Evolutionary conservation across 768 basidiomycete genomes (phyloP).

Genomic region (Boletus rubropictus): DNA sequence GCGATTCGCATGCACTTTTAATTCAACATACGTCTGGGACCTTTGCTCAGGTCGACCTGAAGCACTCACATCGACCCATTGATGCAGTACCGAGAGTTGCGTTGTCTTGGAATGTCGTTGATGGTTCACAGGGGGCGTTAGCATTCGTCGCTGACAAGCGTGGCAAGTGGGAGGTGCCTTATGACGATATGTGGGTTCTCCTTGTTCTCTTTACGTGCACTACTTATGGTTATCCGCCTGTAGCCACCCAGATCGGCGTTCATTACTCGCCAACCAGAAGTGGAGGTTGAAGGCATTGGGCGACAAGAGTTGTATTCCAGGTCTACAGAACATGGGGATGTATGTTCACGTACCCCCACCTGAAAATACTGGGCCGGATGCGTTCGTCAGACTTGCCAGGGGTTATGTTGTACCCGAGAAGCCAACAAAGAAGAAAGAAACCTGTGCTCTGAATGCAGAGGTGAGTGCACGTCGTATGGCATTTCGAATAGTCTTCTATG

Average conservation of each 20-base stretch:
- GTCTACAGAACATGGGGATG: slow-evolving; percentile 54
- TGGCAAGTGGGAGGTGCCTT: slow-evolving; percentile 59
- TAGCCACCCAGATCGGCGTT: slow-evolving; percentile 35
- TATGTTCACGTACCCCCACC: slow-evolving; percentile 25
- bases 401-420: slow-evolving; percentile 45
- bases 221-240: slow-evolving; percentile 1
- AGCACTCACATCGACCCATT: slow-evolving; percentile 56
- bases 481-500: neutral
- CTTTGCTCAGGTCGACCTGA: slow-evolving; percentile 74
- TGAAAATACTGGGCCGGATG: slow-evolving; percentile 29
- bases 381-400: slow-evolving; percentile 57
- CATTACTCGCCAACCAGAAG: slow-evolving; percentile 25
- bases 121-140: slow-evolving; percentile 44
- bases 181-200: slow-evolving; percentile 68
- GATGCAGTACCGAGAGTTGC: slow-evolving; percentile 62
- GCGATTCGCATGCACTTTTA: slow-evolving; percentile 67
- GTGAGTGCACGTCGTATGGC: slow-evolving; percentile 23
- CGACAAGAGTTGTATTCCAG: slow-evolving; percentile 46
- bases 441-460: slow-evolving; percentile 61
- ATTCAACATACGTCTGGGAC: slow-evolving; percentile 68
- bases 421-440: slow-evolving; percentile 34
- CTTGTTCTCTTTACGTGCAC: neutral
- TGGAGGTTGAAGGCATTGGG: slow-evolving; percentile 52
- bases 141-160: slow-evolving; percentile 60
- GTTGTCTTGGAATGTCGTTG: slow-evolving; percentile 52